Percentiles rank a stretch among this genome's conserved stretches.
Evolutionary conservation across 164 flowering plant species (phyloP).

Genomic region (Tetracentron sinense): DNA sequence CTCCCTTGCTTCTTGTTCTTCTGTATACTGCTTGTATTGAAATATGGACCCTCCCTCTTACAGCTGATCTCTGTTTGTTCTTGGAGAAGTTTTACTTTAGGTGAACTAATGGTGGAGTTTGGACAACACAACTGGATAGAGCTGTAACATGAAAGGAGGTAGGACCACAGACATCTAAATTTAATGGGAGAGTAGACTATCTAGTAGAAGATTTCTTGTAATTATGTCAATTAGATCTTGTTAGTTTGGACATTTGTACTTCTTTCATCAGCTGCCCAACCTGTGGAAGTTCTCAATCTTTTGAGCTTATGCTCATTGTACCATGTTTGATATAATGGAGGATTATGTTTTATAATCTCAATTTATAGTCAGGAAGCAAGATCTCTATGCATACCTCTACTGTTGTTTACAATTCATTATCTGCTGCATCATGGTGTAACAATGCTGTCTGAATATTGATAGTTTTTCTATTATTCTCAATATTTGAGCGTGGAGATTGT

Average conservation of each 20-base stretch:
- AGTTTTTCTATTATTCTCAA: neutral
- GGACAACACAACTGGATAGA: conserved; percentile 19
- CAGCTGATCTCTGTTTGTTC: conserved; percentile 18
- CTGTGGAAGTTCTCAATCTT: neutral
- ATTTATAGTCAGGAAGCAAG: neutral
- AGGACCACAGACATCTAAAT: conserved; percentile 26
- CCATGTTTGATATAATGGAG: conserved; percentile 6
- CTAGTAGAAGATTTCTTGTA: conserved; percentile 27
- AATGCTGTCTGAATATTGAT: neutral
- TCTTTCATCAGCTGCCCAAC: conserved; percentile 7
- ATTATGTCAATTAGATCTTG: conserved; percentile 11
- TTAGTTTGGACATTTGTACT: conserved; percentile 14
- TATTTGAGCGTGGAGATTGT: neutral
- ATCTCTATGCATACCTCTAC: neutral
- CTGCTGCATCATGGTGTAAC: neutral
- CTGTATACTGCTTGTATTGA: conserved; percentile 15
- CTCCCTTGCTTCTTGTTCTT: conserved; percentile 1
- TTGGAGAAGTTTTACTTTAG: conserved; percentile 18
- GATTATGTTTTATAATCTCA: conserved; percentile 7
- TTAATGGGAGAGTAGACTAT: conserved; percentile 23
- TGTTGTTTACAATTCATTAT: neutral
- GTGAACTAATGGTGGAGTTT: conserved; percentile 17
- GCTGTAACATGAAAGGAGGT: conserved; percentile 22
- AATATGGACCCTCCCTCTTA: conserved; percentile 18
- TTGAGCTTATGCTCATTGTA: neutral